These are phyloP conservation scores for Cetradonia linearis DNA, from an alignment of 495 filamentous ascomycete genomes.

Conservation along the genomic window DNA sequence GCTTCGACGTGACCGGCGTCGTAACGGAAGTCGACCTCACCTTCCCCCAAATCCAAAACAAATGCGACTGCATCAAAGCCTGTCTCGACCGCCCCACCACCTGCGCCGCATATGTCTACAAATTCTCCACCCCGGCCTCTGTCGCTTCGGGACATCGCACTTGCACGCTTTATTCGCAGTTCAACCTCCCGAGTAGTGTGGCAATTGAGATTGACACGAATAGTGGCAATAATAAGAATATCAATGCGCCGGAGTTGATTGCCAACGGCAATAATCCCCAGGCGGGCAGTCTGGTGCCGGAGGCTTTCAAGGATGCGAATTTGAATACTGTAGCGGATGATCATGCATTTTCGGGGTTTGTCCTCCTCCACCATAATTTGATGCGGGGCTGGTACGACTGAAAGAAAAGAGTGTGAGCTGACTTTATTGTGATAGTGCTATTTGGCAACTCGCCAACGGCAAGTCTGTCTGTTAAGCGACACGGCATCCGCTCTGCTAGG, in stretches of 20 bases:
- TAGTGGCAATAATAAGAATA: not conserved
- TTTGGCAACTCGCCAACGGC: too few species aligned
- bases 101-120: not conserved
- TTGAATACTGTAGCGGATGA: not conserved
- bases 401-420: too few species aligned
- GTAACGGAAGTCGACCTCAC: not conserved
- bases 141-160: not conserved
- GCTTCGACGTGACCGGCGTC: not conserved
- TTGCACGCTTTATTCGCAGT: not conserved
- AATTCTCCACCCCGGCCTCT: not conserved
- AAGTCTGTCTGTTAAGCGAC: too few species aligned
- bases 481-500: too few species aligned
- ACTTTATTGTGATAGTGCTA: too few species aligned
- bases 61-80: not conserved
- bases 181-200: not conserved
- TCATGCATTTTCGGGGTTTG: not conserved
- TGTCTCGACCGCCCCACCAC: not conserved
- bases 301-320: not conserved
- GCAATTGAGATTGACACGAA: not conserved
- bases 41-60: not conserved
- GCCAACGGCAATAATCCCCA: too few species aligned
- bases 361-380: too few species aligned
- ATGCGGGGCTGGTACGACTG: too few species aligned
- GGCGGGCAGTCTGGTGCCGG: too few species aligned
- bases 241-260: too few species aligned